These are phyloP conservation scores for Phytopythium cucurbitacearum DNA, from an alignment of 352 stramenopile genomes.

Conservation along the genomic window DNA sequence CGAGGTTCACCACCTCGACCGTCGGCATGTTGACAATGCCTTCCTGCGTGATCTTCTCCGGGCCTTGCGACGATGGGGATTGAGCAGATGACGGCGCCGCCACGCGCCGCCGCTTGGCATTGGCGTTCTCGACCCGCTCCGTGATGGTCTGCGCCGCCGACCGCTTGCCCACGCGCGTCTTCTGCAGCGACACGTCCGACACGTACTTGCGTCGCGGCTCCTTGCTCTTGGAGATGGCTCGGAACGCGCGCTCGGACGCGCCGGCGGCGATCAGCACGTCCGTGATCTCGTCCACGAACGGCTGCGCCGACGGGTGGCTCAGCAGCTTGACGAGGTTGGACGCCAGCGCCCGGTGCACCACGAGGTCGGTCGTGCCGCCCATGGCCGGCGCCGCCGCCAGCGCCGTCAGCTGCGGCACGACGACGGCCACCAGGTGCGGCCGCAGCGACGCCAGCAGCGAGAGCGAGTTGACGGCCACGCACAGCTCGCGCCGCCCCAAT, in stretches of 20 bases:
- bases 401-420: constrained; percentile 46
- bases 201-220: constrained; percentile 72
- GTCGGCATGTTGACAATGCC: constrained; percentile 74
- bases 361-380: constrained; percentile 19
- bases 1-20: constrained; percentile 63
- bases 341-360: constrained; percentile 56
- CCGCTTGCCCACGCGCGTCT: constrained; percentile 63
- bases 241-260: constrained; percentile 71
- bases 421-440: constrained; percentile 46
- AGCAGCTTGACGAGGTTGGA: constrained; percentile 72
- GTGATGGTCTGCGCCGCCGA: constrained; percentile 54
- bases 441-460: constrained; percentile 54
- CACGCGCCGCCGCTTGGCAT: constrained; percentile 36
- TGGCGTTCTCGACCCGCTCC: constrained; percentile 58
- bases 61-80: background rate
- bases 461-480: constrained; percentile 66
- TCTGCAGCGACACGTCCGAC: constrained; percentile 58
- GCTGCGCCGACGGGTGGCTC: constrained; percentile 48
- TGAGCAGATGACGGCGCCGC: constrained; percentile 12
- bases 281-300: constrained; percentile 68
- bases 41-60: constrained; percentile 51
- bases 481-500: constrained; percentile 45
- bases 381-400: constrained; percentile 25
- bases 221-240: constrained; percentile 79
- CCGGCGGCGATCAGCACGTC: constrained; percentile 63